These are phyloP conservation scores for Teratosphaeria nubilosa DNA, from an alignment of 2,329 filamentous ascomycete species.

Conservation along the genomic window DNA sequence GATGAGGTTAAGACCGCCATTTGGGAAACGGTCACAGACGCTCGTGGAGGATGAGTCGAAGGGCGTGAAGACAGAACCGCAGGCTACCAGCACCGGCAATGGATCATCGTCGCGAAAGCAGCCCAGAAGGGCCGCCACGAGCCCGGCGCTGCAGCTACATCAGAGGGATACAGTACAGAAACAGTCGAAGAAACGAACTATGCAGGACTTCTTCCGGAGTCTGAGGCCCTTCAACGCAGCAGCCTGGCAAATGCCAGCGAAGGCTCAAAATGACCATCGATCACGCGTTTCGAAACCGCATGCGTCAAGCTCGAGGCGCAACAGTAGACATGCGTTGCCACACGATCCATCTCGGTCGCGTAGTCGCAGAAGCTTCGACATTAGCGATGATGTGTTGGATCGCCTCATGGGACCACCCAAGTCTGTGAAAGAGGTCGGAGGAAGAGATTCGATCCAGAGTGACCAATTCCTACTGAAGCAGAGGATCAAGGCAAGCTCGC, in stretches of 20 bases:
- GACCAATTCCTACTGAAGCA: constrained; percentile 12
- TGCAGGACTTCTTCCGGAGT: constrained; percentile 10
- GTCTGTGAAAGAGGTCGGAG: constrained; percentile 2
- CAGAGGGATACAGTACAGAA: neutral
- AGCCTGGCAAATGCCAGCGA: neutral
- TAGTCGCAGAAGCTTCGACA: constrained; percentile 6
- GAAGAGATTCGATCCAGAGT: constrained; percentile 4
- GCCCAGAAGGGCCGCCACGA: neutral
- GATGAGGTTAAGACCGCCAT: neutral
- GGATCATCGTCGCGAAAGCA: neutral
- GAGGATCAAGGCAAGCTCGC: constrained; percentile 6
- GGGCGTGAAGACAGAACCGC: neutral
- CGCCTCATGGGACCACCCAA: constrained; percentile 15
- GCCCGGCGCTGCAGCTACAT: neutral
- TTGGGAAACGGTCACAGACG: neutral
- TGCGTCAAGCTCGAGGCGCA: constrained; percentile 5
- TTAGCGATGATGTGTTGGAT: constrained; percentile 14
- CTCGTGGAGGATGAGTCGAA: neutral
- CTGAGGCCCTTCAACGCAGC: neutral
- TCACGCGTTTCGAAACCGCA: neutral
- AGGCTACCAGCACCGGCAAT: neutral
- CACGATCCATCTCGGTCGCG: neutral
- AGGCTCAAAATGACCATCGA: neutral
- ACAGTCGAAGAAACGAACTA: neutral
- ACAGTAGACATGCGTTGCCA: constrained; percentile 6